Conservation (phyloP, 768 basidiomycete species). For the Udeniomyces megalosporus region DNA sequence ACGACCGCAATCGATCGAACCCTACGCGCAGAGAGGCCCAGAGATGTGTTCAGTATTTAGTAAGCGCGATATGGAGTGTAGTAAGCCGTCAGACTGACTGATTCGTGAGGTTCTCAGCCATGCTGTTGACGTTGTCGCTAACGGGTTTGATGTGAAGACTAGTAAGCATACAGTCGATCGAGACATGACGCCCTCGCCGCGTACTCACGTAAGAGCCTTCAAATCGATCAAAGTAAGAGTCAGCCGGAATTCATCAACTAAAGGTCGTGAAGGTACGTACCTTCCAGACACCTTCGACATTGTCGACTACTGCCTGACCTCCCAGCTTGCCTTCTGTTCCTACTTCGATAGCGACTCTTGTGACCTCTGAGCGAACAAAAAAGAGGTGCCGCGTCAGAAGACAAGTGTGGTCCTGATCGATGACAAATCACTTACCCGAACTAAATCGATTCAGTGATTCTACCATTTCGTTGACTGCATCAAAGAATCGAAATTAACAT, state of each 20-base stretch:
- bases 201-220: no score
- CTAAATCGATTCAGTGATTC: constrained; percentile 39
- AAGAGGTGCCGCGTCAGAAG: constrained; percentile 37
- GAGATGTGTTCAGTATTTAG: background rate
- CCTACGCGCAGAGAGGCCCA: constrained; percentile 1
- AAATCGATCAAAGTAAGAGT: constrained; percentile 38
- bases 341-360: constrained; percentile 70
- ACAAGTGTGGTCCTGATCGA: background rate
- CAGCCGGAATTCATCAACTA: constrained; percentile 36
- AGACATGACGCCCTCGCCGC: no score
- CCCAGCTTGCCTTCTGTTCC: constrained; percentile 97
- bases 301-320: constrained; percentile 41
- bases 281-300: constrained; percentile 18
- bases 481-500: constrained; percentile 18
- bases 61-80: no score
- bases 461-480: constrained; percentile 95
- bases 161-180: no score
- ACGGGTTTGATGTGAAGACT: constrained; percentile 15
- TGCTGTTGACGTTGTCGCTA: constrained; percentile 17
- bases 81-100: no score
- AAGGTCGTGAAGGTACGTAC: constrained; percentile 22
- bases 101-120: background rate
- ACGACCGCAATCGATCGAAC: constrained; percentile 16
- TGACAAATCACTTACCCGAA: no score
- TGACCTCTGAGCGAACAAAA: constrained; percentile 49